Evolutionary conservation across 148 eudicot genomes (phyloP).

Genomic region (Mesembryanthemum crystallinum): DNA sequence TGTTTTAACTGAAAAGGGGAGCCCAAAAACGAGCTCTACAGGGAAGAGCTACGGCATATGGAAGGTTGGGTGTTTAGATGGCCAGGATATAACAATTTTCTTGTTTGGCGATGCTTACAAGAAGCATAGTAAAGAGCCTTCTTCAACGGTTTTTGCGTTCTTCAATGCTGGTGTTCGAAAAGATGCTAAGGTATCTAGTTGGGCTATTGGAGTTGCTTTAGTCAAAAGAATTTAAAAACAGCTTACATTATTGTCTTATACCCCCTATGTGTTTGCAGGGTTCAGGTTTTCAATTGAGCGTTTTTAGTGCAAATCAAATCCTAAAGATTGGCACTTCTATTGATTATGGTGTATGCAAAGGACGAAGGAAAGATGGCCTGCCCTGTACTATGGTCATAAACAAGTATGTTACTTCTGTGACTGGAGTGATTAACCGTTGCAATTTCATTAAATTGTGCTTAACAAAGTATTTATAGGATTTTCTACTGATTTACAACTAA

Average conservation of each 20-base stretch:
- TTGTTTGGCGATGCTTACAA: slow-evolving; percentile 92
- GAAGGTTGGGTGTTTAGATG: slow-evolving; percentile 91
- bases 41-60: slow-evolving; percentile 74
- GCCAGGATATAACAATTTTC: slow-evolving; percentile 62
- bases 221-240: not conserved
- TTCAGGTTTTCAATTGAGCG: slow-evolving; percentile 71
- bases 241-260: slow-evolving; percentile 7
- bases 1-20: slow-evolving; percentile 65
- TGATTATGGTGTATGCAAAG: slow-evolving; percentile 87
- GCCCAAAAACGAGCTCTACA: slow-evolving; percentile 58
- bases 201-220: slow-evolving; percentile 15
- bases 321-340: slow-evolving; percentile 80
- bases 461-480: too few relatives aligned
- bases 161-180: slow-evolving; percentile 72
- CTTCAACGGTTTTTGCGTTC: slow-evolving; percentile 63
- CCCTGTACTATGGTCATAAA: slow-evolving; percentile 62
- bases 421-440: not conserved
- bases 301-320: slow-evolving; percentile 60
- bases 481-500: not conserved
- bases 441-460: not conserved
- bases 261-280: slow-evolving; percentile 44
- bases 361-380: slow-evolving; percentile 69
- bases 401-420: slow-evolving; percentile 47
- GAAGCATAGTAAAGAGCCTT: slow-evolving; percentile 47
- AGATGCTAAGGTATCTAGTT: slow-evolving; percentile 55